Conservation (phyloP, 2,329 filamentous ascomycete genomes). For the Blastomyces parvus region DNA sequence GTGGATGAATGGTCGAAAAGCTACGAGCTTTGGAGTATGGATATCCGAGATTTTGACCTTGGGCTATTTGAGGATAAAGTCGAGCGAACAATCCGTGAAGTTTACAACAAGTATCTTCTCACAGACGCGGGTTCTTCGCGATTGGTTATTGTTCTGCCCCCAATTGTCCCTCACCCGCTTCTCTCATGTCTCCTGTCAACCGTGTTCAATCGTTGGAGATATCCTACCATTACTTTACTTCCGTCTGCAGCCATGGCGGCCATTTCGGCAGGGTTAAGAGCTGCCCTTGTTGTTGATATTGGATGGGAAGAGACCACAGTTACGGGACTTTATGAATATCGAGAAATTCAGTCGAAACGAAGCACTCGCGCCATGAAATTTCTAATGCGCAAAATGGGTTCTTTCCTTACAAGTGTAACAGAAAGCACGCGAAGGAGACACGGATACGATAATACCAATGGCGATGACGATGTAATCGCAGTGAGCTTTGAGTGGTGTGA, state of each 20-base stretch:
- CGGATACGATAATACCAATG: constrained; percentile 14
- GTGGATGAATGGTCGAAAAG: constrained; percentile 37
- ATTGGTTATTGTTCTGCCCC: constrained; percentile 65
- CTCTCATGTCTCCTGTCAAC: constrained; percentile 66
- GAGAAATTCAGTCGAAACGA: constrained; percentile 62
- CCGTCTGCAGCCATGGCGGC: constrained; percentile 65
- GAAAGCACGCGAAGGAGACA: constrained; percentile 14
- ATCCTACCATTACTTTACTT: constrained; percentile 70
- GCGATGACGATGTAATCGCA: constrained; percentile 30
- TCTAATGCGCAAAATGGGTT: constrained; percentile 59
- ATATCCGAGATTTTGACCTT: constrained; percentile 63
- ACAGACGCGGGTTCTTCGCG: constrained; percentile 57
- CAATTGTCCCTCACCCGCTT: constrained; percentile 65
- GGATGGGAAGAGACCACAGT: constrained; percentile 87
- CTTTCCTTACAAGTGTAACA: constrained; percentile 23
- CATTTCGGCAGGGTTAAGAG: constrained; percentile 71
- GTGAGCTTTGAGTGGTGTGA: constrained; percentile 71
- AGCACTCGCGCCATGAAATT: constrained; percentile 65
- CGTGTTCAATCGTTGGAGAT: constrained; percentile 70
- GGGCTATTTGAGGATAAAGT: constrained; percentile 78
- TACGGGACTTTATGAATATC: constrained; percentile 82
- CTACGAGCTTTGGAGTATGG: constrained; percentile 67
- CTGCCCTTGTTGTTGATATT: constrained; percentile 78
- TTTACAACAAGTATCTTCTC: constrained; percentile 65
- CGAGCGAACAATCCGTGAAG: constrained; percentile 69